Percentiles rank a stretch among this genome's conserved stretches.
Conservation (phyloP, 139 green algal genomes). For the Ettlia oleoabundans region DNA sequence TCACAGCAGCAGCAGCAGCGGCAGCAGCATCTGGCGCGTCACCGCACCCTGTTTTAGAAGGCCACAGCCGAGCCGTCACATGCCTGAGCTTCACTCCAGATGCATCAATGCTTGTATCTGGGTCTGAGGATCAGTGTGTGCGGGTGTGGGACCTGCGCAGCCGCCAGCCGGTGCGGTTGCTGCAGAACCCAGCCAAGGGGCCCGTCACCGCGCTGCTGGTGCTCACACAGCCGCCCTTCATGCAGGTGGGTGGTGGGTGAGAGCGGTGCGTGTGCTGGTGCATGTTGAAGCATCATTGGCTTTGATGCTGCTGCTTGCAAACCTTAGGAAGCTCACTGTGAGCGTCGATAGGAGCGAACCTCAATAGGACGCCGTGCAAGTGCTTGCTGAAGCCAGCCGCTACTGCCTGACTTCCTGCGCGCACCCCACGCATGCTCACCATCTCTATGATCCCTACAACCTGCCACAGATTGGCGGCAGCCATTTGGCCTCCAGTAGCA, state of each 20-base stretch:
- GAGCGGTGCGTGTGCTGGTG: not conserved
- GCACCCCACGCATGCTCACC: no score
- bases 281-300: no score
- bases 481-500: not conserved
- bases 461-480: constrained; percentile 10
- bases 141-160: constrained; percentile 82
- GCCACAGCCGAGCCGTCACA: constrained; percentile 64
- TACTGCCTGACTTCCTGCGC: no score
- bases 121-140: constrained; percentile 73
- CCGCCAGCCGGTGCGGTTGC: constrained; percentile 66
- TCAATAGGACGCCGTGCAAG: not conserved
- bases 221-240: constrained; percentile 50
- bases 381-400: no score
- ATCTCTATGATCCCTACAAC: no score
- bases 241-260: constrained; percentile 34
- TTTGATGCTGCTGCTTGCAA: not conserved
- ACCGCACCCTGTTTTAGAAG: constrained; percentile 39
- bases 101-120: constrained; percentile 69
- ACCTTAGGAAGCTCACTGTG: not conserved
- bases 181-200: constrained; percentile 58
- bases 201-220: constrained; percentile 68
- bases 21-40: not conserved
- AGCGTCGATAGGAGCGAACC: no score
- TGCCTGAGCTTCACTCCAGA: constrained; percentile 60
- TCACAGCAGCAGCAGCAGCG: not conserved